These are phyloP conservation scores for Chenopodium suecicum DNA, from an alignment of 148 eudicot genomes.

Conservation along the genomic window DNA sequence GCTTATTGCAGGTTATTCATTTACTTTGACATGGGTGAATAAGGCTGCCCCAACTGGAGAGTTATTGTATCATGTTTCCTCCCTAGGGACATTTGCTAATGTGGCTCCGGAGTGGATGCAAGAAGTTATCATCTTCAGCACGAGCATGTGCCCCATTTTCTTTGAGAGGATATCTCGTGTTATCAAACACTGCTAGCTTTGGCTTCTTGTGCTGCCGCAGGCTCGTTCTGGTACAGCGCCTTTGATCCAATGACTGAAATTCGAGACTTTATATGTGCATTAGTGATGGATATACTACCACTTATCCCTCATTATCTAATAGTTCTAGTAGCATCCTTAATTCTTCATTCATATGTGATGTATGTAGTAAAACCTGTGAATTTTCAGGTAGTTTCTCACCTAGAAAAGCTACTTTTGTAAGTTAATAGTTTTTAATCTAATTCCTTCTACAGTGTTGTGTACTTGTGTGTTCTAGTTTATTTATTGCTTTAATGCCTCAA, in stretches of 20 bases:
- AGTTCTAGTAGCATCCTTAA: not conserved
- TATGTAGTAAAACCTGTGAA: not conserved
- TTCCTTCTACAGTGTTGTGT: not conserved
- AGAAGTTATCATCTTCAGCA: constrained; percentile 51
- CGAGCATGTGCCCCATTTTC: constrained; percentile 61
- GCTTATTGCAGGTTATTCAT: constrained; percentile 64
- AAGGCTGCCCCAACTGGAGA: constrained; percentile 37
- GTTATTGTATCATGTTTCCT: constrained; percentile 47
- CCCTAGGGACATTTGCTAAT: constrained; percentile 63
- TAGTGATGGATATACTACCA: not conserved
- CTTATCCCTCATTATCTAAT: not conserved
- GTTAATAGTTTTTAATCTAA: not conserved
- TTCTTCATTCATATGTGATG: not conserved
- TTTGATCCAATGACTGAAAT: constrained; percentile 5
- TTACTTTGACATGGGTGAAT: constrained; percentile 57
- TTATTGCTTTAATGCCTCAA: not conserved
- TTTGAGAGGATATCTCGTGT: constrained; percentile 59
- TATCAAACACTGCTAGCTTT: constrained; percentile 49
- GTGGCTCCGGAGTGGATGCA: constrained; percentile 87
- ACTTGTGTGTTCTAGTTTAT: not conserved
- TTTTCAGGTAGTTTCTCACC: not conserved
- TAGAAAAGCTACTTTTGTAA: not conserved
- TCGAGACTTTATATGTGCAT: not conserved
- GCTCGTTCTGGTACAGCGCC: constrained; percentile 5
- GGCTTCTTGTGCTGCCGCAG: not conserved